Evolutionary conservation across 2,329 filamentous ascomycete genomes (phyloP).

Genomic region (Coniella vitis): DNA sequence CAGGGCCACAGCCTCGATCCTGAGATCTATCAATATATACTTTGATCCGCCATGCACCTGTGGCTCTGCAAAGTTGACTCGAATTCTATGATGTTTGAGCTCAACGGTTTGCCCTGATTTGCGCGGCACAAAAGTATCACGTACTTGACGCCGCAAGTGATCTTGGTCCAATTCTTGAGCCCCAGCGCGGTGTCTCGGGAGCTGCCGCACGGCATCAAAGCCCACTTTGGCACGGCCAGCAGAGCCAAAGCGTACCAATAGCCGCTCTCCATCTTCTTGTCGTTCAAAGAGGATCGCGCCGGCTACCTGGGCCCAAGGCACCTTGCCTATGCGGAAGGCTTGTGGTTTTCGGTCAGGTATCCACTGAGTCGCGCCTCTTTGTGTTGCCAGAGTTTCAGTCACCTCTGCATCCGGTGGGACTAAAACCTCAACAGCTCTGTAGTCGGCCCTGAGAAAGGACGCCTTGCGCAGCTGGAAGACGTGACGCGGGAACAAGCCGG

Average conservation of each 20-base stretch:
- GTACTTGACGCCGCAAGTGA: not conserved
- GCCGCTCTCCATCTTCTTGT: not conserved
- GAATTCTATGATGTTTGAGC: not conserved
- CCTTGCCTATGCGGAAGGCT: conserved; percentile 1
- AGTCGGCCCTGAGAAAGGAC: not conserved
- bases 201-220: conserved; percentile 1
- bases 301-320: not conserved
- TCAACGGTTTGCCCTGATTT: not conserved
- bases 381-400: not conserved
- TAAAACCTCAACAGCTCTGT: not conserved
- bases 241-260: conserved; percentile 1
- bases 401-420: not conserved
- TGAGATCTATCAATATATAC: not conserved
- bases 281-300: conserved; percentile 4
- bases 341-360: not conserved
- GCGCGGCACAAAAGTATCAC: not conserved
- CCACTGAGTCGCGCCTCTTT: not conserved
- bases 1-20: not conserved
- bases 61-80: not conserved
- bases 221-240: not conserved
- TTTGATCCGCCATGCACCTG: conserved; percentile 1
- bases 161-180: not conserved
- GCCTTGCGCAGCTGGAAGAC: conserved; percentile 16
- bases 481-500: conserved; percentile 20
- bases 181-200: not conserved